Conservation (phyloP, 2,329 filamentous ascomycete species). For the Didymella exigua region DNA sequence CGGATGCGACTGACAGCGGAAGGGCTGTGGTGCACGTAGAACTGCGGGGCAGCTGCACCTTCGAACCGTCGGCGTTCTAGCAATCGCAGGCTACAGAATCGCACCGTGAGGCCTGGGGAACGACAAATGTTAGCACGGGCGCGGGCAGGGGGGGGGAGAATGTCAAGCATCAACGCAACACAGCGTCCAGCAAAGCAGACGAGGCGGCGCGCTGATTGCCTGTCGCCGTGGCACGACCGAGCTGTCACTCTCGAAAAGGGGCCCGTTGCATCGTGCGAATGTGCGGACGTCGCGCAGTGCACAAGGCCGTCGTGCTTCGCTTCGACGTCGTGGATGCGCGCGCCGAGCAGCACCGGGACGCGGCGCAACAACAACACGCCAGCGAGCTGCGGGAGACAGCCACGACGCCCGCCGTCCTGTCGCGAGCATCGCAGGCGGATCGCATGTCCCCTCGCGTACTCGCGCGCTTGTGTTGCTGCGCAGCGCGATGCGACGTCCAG, state of each 20-base stretch:
- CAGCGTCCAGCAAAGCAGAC: constrained; percentile 22
- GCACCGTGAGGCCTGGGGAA: constrained; percentile 35
- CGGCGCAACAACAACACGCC: constrained; percentile 25
- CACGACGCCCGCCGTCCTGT: constrained; percentile 20
- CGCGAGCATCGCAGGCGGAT: constrained; percentile 19
- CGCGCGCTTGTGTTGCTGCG: neutral
- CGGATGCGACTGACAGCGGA: constrained; percentile 22
- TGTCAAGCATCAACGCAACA: constrained; percentile 38
- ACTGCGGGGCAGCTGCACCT: constrained; percentile 27
- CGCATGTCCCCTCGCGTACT: constrained; percentile 3
- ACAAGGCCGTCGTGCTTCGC: constrained; percentile 42
- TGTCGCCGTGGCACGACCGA: constrained; percentile 44
- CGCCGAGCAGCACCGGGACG: constrained; percentile 29
- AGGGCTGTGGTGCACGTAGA: constrained; percentile 21
- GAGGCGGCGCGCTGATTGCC: constrained; percentile 39
- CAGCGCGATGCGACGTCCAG: constrained; percentile 10
- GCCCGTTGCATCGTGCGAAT: constrained; percentile 33
- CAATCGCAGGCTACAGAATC: constrained; percentile 36
- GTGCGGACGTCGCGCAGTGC: constrained; percentile 27
- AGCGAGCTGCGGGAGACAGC: constrained; percentile 22
- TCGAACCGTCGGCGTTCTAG: constrained; percentile 25
- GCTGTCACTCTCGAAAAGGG: constrained; percentile 45
- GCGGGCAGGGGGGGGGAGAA: constrained; percentile 33
- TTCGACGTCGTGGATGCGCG: constrained; percentile 37
- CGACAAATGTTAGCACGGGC: constrained; percentile 47